Conservation (phyloP, 805 yeast species). For the Phaffomyces thermotolerans region DNA sequence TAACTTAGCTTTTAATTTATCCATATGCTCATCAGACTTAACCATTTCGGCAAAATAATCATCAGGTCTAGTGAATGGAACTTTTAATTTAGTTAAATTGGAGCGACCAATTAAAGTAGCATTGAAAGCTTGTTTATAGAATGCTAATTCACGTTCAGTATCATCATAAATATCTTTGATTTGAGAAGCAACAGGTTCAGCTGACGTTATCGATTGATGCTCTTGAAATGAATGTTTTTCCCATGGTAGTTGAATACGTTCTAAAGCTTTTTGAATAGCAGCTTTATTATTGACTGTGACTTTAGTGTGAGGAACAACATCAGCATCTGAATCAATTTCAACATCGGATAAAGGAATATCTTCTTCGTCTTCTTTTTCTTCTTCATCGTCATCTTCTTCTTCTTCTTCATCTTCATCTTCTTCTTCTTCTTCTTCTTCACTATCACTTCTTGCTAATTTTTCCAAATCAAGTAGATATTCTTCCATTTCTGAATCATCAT, state of each 20-base stretch:
- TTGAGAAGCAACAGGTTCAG: slow-evolving; percentile 50
- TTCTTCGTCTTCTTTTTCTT: slow-evolving; percentile 62
- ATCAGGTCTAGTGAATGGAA: slow-evolving; percentile 86
- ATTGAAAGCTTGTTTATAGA: slow-evolving; percentile 87
- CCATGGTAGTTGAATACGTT: slow-evolving; percentile 56
- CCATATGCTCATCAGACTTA: slow-evolving; percentile 97
- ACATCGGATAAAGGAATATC: slow-evolving; percentile 88
- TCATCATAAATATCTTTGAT: slow-evolving; percentile 91
- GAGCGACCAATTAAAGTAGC: slow-evolving; percentile 72
- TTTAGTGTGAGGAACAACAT: slow-evolving; percentile 86
- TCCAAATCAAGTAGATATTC: slow-evolving; percentile 43
- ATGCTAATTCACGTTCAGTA: slow-evolving; percentile 90
- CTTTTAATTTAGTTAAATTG: slow-evolving; percentile 57
- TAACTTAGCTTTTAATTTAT: slow-evolving; percentile 74
- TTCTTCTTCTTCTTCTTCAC: slow-evolving; percentile 30
- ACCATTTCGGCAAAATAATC: slow-evolving; percentile 99
- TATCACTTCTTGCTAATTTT: slow-evolving; percentile 48
- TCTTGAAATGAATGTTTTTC: slow-evolving; percentile 68
- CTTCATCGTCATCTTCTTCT: slow-evolving; percentile 42
- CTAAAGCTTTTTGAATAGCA: slow-evolving; percentile 68
- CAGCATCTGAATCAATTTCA: slow-evolving; percentile 90
- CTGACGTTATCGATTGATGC: slow-evolving; percentile 67
- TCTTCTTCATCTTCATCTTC: slow-evolving; percentile 39
- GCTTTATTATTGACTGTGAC: slow-evolving; percentile 79
- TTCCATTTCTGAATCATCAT: slow-evolving; percentile 39